phyloP scores from a whole-genome alignment of 2,329 filamentous ascomycete genomes.

The Rutstroemia sp. region DNA sequence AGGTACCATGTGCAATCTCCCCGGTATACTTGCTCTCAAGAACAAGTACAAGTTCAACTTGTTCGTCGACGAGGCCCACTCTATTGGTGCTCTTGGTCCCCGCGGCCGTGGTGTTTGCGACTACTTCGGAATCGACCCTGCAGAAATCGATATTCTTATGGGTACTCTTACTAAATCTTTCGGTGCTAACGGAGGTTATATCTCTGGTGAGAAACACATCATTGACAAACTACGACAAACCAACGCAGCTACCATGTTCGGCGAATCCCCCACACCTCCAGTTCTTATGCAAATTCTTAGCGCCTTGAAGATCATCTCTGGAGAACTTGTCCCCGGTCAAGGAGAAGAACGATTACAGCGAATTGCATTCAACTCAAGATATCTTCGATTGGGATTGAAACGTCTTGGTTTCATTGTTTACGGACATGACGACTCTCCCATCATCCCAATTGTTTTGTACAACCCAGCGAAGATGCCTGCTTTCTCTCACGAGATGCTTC shows the following conservation, averaged over 20 bases:
- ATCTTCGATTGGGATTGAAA: slow-evolving; percentile 95
- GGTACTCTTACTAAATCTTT: slow-evolving; percentile 98
- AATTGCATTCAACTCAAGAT: slow-evolving; percentile 96
- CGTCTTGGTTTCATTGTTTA: slow-evolving; percentile 94
- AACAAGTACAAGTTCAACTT: slow-evolving; percentile 95
- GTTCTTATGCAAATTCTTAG: slow-evolving; percentile 87
- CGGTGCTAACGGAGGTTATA: slow-evolving; percentile 93
- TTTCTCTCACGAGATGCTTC: slow-evolving; percentile 97
- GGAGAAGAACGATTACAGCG: slow-evolving; percentile 93
- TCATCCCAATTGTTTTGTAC: slow-evolving; percentile 90
- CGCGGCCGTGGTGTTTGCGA: slow-evolving; percentile 89
- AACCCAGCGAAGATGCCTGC: slow-evolving; percentile 98
- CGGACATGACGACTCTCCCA: slow-evolving; percentile 95
- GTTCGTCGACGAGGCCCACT: slow-evolving; percentile 95
- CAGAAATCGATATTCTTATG: slow-evolving; percentile 92
- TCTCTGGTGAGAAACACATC: slow-evolving; percentile 81
- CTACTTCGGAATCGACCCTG: slow-evolving; percentile 86
- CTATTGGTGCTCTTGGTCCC: slow-evolving; percentile 85
- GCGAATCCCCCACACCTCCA: slow-evolving; percentile 79
- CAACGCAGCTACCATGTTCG: slow-evolving; percentile 80
- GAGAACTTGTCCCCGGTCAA: slow-evolving; percentile 81
- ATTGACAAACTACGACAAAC: slow-evolving; percentile 84
- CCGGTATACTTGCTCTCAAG: slow-evolving; percentile 78
- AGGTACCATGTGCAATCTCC: slow-evolving; percentile 97
- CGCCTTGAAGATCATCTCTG: slow-evolving; percentile 80